Evolutionary conservation across 1,139 yeast genomes (phyloP).

Genomic region (Trichomonascaceae sp.): DNA sequence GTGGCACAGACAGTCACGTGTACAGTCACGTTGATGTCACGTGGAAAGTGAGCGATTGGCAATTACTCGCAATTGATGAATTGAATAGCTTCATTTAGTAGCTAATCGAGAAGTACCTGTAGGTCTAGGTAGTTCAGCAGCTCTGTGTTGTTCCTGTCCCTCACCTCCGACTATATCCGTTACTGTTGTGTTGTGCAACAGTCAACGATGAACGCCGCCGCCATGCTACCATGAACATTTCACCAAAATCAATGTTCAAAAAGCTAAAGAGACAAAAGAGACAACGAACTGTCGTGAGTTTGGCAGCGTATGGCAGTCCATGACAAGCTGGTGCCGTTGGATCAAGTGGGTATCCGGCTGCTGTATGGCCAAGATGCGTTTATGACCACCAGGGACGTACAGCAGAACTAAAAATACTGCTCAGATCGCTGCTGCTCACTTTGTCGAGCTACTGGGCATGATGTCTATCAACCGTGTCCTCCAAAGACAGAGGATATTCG

Average conservation of each 20-base stretch:
- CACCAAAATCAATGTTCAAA: constrained; percentile 46
- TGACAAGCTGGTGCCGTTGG: constrained; percentile 54
- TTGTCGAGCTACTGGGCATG: constrained; percentile 62
- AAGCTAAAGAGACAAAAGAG: constrained; percentile 20
- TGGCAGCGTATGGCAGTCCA: constrained; percentile 74
- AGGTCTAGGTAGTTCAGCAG: no score
- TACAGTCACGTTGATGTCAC: no score
- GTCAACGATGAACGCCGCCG: no score
- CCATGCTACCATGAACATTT: constrained; percentile 63
- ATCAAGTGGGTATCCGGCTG: constrained; percentile 56
- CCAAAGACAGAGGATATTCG: constrained; percentile 58
- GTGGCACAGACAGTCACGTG: no score
- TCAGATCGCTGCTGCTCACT: constrained; percentile 56
- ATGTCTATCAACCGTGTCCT: constrained; percentile 48
- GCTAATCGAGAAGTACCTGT: no score
- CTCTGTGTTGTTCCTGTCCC: no score
- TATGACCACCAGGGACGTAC: constrained; percentile 32
- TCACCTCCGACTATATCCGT: no score
- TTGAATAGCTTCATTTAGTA: no score
- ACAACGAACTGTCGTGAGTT: constrained; percentile 56
- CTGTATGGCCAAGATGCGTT: constrained; percentile 31
- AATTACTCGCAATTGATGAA: no score
- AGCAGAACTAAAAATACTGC: constrained; percentile 51
- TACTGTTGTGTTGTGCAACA: no score
- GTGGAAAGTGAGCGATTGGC: no score